Evolutionary conservation across 306 rosid genomes (phyloP).

Genomic region (Fagus crenata): DNA sequence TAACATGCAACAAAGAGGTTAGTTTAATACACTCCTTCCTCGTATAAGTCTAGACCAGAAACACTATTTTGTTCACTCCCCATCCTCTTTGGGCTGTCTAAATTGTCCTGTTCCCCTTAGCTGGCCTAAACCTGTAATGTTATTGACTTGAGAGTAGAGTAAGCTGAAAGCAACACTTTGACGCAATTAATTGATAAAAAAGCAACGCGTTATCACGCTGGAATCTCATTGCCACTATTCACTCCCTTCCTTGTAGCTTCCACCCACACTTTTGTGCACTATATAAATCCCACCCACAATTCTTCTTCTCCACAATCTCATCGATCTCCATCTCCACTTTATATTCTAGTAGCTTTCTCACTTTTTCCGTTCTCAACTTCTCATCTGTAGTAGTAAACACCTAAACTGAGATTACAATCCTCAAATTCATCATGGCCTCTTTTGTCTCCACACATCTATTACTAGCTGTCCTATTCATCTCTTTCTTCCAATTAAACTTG

Average conservation of each 20-base stretch:
- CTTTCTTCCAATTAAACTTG: constrained; percentile 36
- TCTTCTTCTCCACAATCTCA: neutral
- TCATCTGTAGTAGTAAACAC: neutral
- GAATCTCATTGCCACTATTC: constrained; percentile 11
- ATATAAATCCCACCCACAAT: constrained; percentile 18
- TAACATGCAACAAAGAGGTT: no score
- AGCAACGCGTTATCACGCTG: constrained; percentile 47
- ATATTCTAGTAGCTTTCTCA: neutral
- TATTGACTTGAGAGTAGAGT: constrained; percentile 3
- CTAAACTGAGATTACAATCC: neutral
- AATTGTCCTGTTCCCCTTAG: neutral
- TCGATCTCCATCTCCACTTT: neutral
- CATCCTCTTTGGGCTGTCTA: constrained; percentile 6
- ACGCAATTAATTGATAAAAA: neutral
- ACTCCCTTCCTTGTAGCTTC: neutral
- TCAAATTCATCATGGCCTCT: constrained; percentile 38
- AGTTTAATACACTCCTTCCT: no score
- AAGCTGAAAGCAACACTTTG: neutral
- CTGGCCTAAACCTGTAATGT: constrained; percentile 9
- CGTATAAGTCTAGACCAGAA: no score
- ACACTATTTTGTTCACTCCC: neutral
- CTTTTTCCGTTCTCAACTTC: no score
- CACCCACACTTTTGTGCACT: neutral
- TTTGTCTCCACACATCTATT: constrained; percentile 4
- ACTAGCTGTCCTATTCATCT: constrained; percentile 26